Base-by-base conservation (phyloP, 2,329 filamentous ascomycete species). In the Catunica adiposa region DNA sequence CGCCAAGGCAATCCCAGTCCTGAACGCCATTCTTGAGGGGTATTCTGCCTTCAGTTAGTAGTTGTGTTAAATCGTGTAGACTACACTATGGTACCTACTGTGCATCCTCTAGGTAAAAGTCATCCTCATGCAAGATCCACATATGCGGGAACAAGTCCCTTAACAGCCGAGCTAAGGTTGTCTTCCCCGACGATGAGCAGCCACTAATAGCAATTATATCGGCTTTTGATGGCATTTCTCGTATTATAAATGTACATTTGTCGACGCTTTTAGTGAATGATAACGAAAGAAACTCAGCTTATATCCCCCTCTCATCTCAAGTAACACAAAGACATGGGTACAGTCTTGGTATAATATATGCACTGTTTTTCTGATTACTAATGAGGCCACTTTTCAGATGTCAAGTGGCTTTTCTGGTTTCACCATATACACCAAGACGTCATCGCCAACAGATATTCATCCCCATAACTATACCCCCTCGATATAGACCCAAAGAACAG, bases 151-250 rank as follows among this genome's bases (percentile, higher is more conserved):
- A 89, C 61, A 94, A 82, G 65, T 86, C 81, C 58, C 88, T 82
- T 17, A 98, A 74, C 11, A 96, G 75, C 1, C 90, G 80, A 20
- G 89, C 86, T 14, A 98, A 78, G 1, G 92, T 97, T 1, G 92
- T 97, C 72, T 98, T 98, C 59, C 92, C 92, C 63, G 86, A 90
- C 2, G 86, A 94, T 1, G 90, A 96, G 61, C 86, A 87, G 56
- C 92, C 92, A 40, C 87, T 94, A 58, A 97, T 81, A 58, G 82
- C 88, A 55, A 97, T 72, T 46, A 95, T 71, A 59, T 90, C 66
- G 38, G 76, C 75, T 53, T 71, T 74, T 20, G 62, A 65, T 11
- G 11, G 5, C 29, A 5, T 34, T 11, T 5, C 29, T 34, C 29
- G n/a, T 34, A 34, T 34, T 34, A 11, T 34, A 34, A n/a, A n/a